Conservation (phyloP, 208 protist genomes). For the Trypanosoma scelopori region DNA sequence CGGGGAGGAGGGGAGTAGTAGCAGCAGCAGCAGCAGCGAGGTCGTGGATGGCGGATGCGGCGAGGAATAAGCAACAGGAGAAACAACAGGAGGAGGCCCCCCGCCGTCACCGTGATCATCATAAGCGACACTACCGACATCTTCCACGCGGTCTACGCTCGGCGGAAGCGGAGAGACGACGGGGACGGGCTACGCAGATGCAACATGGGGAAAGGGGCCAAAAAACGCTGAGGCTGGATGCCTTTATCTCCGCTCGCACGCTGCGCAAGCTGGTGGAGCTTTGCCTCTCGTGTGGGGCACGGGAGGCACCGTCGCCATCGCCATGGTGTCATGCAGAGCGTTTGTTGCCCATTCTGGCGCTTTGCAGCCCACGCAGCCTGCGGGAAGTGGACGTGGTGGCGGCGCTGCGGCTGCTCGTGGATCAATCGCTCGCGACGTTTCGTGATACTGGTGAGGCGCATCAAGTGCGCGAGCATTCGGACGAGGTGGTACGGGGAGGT, state of each 20-base stretch:
- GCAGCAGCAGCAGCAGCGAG: no score
- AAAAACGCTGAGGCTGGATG: slow-evolving; percentile 1
- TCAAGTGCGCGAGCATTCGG: slow-evolving; percentile 7
- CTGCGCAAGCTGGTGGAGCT: slow-evolving; percentile 13
- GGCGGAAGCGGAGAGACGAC: neutral
- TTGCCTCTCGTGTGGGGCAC: slow-evolving; percentile 3
- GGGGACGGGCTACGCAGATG: neutral
- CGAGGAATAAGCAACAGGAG: no score
- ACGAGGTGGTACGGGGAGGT: slow-evolving; percentile 20
- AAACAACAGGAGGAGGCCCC: no score
- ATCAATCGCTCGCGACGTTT: slow-evolving; percentile 20
- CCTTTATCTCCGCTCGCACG: slow-evolving; percentile 5
- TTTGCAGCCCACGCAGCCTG: slow-evolving; percentile 28
- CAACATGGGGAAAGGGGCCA: neutral
- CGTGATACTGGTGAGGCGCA: slow-evolving; percentile 21
- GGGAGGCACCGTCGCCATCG: no score
- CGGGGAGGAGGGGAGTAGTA: no score
- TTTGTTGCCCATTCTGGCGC: slow-evolving; percentile 23
- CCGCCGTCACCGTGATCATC: no score
- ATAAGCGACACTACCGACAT: no score
- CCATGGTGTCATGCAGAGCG: slow-evolving; percentile 17
- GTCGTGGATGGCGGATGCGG: no score
- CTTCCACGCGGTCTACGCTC: neutral
- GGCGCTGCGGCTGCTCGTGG: slow-evolving; percentile 33
- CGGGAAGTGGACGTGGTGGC: slow-evolving; percentile 1